phyloP scores from a whole-genome alignment of 2,329 filamentous ascomycete genomes.

The Claviceps maximensis region DNA sequence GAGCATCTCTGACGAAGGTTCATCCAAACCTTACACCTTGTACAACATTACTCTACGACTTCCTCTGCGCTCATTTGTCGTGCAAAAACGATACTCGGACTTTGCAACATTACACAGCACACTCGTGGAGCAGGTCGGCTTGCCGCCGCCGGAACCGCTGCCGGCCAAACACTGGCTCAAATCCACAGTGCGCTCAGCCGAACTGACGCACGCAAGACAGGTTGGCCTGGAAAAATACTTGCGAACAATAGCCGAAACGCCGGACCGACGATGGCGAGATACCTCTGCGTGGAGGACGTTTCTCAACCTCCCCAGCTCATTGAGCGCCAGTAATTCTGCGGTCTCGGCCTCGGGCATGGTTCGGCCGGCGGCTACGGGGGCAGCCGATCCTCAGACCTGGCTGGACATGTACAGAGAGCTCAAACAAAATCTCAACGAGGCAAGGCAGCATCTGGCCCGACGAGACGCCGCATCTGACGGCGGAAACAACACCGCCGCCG shows the following conservation, averaged over 20 bases:
- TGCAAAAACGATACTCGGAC: slow-evolving; percentile 74
- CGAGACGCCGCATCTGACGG: slow-evolving; percentile 41
- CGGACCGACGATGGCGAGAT: slow-evolving; percentile 66
- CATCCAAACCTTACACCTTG: slow-evolving; percentile 55
- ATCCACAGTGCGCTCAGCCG: slow-evolving; percentile 54
- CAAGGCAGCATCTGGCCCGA: slow-evolving; percentile 55
- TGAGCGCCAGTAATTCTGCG: slow-evolving; percentile 34
- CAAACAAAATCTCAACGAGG: slow-evolving; percentile 48
- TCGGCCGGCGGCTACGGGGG: slow-evolving; percentile 24
- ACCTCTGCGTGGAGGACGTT: slow-evolving; percentile 61
- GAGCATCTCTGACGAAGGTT: slow-evolving; percentile 36
- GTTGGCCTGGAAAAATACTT: slow-evolving; percentile 57
- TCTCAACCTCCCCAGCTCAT: slow-evolving; percentile 48
- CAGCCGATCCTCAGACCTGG: slow-evolving; percentile 56
- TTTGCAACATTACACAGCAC: slow-evolving; percentile 54
- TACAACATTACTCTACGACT: slow-evolving; percentile 70
- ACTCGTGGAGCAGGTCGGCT: slow-evolving; percentile 45
- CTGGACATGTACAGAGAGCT: slow-evolving; percentile 63
- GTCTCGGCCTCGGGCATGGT: slow-evolving; percentile 32
- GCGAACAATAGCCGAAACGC: slow-evolving; percentile 54
- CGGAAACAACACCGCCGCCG: slow-evolving; percentile 28
- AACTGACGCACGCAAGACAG: slow-evolving; percentile 59
- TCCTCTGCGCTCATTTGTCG: slow-evolving; percentile 60
- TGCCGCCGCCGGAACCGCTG: slow-evolving; percentile 51
- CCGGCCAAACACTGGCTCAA: slow-evolving; percentile 68